A percentile compares a stretch with the other conserved stretches of the same genome.
Conservation (phyloP, 805 yeast species). For the Suhomyces kilbournensis region DNA sequence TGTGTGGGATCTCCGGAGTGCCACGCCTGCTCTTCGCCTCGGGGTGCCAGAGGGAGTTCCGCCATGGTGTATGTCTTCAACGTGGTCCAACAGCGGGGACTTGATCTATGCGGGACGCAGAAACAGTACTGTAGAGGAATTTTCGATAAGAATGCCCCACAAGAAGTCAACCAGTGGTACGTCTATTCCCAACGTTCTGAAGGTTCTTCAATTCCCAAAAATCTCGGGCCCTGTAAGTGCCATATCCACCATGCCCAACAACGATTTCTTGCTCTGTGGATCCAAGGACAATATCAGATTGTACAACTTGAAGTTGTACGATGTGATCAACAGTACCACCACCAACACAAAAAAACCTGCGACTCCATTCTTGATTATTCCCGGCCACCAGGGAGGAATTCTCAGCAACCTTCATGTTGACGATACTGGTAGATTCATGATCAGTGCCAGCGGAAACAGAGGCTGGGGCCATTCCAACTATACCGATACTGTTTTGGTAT, state of each 20-base stretch:
- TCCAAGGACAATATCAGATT: slow-evolving; percentile 86
- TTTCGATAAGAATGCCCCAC: slow-evolving; percentile 58
- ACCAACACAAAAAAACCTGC: slow-evolving; percentile 33
- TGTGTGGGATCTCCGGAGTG: slow-evolving; percentile 75
- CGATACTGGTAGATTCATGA: slow-evolving; percentile 82
- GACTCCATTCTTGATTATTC: slow-evolving; percentile 83
- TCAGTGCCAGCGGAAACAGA: slow-evolving; percentile 89
- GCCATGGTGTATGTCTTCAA: slow-evolving; percentile 90
- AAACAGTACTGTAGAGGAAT: slow-evolving; percentile 81
- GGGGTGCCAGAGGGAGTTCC: slow-evolving; percentile 67
- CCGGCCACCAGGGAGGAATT: slow-evolving; percentile 95
- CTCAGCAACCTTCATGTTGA: slow-evolving; percentile 77
- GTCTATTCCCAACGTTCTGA: slow-evolving; percentile 47
- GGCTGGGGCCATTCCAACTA: slow-evolving; percentile 86
- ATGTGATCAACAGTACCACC: slow-evolving; percentile 22
- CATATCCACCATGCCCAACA: slow-evolving; percentile 76
- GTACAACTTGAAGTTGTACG: slow-evolving; percentile 62
- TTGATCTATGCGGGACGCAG: slow-evolving; percentile 81
- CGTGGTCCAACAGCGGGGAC: slow-evolving; percentile 86
- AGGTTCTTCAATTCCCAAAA: slow-evolving; percentile 69
- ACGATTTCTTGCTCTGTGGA: slow-evolving; percentile 77
- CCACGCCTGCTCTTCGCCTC: slow-evolving; percentile 45
- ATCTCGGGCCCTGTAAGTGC: slow-evolving; percentile 90
- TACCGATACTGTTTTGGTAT: slow-evolving; percentile 77
- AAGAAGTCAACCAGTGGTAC: slow-evolving; percentile 16